A percentile compares a stretch with the other conserved stretches of the same genome.
These are phyloP conservation scores for Acanthamoeba triangularis DNA, from an alignment of 208 protist species.

Conservation along the genomic window DNA sequence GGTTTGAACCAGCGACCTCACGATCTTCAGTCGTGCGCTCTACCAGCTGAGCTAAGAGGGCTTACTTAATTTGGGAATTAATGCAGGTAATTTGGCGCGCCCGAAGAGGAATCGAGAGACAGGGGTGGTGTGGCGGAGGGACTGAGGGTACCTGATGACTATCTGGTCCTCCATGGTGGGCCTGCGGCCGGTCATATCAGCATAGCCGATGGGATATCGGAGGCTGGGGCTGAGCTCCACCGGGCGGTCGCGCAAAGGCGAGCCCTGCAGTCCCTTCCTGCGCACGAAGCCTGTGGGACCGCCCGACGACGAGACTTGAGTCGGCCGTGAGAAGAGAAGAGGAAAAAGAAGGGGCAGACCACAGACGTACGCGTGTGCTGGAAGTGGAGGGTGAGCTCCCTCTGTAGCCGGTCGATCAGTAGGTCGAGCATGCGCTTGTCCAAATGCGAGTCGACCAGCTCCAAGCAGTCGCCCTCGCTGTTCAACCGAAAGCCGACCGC, in stretches of 20 bases:
- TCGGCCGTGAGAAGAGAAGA: background rate
- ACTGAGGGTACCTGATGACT: background rate
- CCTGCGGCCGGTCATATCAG: constrained; percentile 25
- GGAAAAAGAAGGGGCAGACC: background rate
- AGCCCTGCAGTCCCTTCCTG: constrained; percentile 1
- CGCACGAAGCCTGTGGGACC: background rate
- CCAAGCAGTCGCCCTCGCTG: background rate
- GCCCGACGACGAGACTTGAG: background rate
- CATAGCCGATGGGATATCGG: constrained; percentile 24
- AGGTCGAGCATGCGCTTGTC: background rate
- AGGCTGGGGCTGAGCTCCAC: constrained; percentile 13
- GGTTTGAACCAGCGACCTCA: no score
- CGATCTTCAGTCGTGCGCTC: no score
- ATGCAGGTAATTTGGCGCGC: no score
- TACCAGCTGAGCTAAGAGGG: background rate
- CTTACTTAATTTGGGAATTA: no score
- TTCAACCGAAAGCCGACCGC: constrained; percentile 1
- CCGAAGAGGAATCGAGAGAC: background rate
- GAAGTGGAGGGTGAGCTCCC: constrained; percentile 34
- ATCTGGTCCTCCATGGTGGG: constrained; percentile 41
- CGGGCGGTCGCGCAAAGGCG: constrained; percentile 19
- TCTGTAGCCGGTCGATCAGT: background rate
- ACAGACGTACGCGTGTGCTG: background rate
- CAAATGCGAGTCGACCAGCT: background rate
- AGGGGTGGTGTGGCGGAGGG: background rate